Evolutionary conservation across 352 stramenopile species (phyloP), one percentile per base, ranked within the genome.

Genomic region (Pythium angustatum): DNA sequence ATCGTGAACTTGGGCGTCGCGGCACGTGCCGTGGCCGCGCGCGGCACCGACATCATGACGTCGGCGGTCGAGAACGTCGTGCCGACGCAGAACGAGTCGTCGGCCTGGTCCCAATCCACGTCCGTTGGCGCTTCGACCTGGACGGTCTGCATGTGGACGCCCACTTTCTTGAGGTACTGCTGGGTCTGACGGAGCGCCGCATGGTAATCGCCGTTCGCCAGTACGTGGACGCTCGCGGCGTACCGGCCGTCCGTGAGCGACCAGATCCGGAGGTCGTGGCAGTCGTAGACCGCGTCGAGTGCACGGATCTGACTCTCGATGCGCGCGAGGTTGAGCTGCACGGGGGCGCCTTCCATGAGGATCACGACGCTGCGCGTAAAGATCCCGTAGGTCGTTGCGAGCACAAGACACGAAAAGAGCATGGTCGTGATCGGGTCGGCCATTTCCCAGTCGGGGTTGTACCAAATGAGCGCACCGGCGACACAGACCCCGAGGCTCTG

Each of bases 221-320:
- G 49, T 52, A 93, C 77, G 49, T 99, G 97, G n/a, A 98, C 93
- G 55, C 90, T 98, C 21, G 98, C 77, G 6, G 89, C 84, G 21
- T 83, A 85, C 34, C 90, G 62, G 5, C 94, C 91, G 38, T 98
- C 83, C 1, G 92, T 98, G 51, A 99, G 86, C 41, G 82, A 93
- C 97, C 97, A 99, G 47, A 99, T 89, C 72, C 98, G 97, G n/a
- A 99, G 73, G 71, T 99, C 95, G 76, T 99, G 97, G 26, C 98
- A 92, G 71, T 99, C 87, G 36, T 88, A 90, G 5, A 99, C 96
- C 11, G 83, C 60, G 26, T 79, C 70, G 26, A 92, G 69, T 17
- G 78, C 69, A 27, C 83, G 83, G 26, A 92, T 68, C 19, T 76
- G 74, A 48, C 79, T 83, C 73, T 92, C 83, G 14, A 90, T 69